A percentile compares a stretch with the other conserved stretches of the same genome.
These are phyloP conservation scores for Nakazawaea ishiwadae DNA, from an alignment of 805 yeast genomes.

Conservation along the genomic window DNA sequence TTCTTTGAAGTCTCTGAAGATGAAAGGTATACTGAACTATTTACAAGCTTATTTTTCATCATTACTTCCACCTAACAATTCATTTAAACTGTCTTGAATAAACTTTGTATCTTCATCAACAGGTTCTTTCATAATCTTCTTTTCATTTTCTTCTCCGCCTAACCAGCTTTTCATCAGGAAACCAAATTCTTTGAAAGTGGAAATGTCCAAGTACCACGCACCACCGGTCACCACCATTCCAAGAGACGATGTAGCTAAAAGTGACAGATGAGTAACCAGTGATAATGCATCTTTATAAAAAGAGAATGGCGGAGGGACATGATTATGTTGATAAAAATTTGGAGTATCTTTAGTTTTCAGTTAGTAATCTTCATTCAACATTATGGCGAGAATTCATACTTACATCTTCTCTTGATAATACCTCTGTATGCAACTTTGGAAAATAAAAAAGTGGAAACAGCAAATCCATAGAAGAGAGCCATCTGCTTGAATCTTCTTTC, in stretches of 20 bases:
- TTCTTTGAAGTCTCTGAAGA: no score
- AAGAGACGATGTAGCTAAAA: slow-evolving; percentile 66
- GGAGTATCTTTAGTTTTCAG: slow-evolving; percentile 46
- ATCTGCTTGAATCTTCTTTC: slow-evolving; percentile 66
- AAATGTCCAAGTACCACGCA: slow-evolving; percentile 77
- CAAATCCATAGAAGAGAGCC: slow-evolving; percentile 66
- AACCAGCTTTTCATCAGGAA: slow-evolving; percentile 54
- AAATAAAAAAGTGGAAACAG: slow-evolving; percentile 65
- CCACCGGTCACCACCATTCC: slow-evolving; percentile 71
- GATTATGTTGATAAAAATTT: slow-evolving; percentile 75
- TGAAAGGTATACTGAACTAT: background rate
- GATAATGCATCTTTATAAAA: slow-evolving; percentile 79
- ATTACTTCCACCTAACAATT: slow-evolving; percentile 36
- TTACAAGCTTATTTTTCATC: slow-evolving; percentile 4
- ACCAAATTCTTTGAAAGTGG: slow-evolving; percentile 66
- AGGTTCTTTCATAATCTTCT: slow-evolving; percentile 37
- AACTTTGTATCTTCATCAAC: slow-evolving; percentile 56
- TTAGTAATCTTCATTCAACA: background rate
- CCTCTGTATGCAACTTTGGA: slow-evolving; percentile 75
- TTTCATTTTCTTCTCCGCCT: slow-evolving; percentile 65
- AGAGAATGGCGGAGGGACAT: slow-evolving; percentile 78
- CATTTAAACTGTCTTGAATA: slow-evolving; percentile 52
- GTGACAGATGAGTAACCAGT: slow-evolving; percentile 79
- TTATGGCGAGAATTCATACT: no score
- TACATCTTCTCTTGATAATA: slow-evolving; percentile 64